Conservation (phyloP, 176 grass and related monocot species). For the Miscanthus lutarioriparius region DNA sequence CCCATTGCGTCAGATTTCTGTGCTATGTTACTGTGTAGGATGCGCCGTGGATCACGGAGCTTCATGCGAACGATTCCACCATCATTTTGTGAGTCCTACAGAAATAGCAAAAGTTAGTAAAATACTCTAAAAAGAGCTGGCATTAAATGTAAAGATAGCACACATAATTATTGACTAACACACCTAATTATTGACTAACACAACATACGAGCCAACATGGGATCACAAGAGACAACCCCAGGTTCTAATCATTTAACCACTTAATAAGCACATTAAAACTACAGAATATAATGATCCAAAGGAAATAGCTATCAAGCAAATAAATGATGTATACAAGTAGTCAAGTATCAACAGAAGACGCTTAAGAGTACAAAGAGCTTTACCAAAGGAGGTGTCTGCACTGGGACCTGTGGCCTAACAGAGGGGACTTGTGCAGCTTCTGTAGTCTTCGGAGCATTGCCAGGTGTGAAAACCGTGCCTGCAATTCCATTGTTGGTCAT, state of each 20-base stretch:
- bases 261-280: conserved; percentile 16
- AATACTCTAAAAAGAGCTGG: conserved; percentile 21
- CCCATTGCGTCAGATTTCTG: conserved; percentile 42
- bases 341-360: not conserved
- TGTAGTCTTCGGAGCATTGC: conserved; percentile 30
- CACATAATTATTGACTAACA: not conserved
- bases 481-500: conserved; percentile 32
- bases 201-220: not conserved
- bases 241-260: not conserved
- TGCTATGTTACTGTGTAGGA: conserved; percentile 58
- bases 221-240: not conserved
- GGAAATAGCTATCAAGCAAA: conserved; percentile 15
- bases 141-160: not conserved
- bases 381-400: conserved; percentile 41
- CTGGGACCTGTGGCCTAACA: conserved; percentile 38
- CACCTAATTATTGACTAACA: not conserved
- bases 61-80: conserved; percentile 74
- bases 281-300: not conserved
- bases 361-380: conserved; percentile 9
- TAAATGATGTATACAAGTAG: not conserved
- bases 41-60: conserved; percentile 81
- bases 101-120: conserved; percentile 16
- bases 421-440: conserved; percentile 49
- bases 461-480: conserved; percentile 49
- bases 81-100: conserved; percentile 54